Percentiles rank a stretch among this genome's conserved stretches.
These are phyloP conservation scores for Serendipita sp. DNA, from an alignment of 768 basidiomycete genomes.

Conservation along the genomic window DNA sequence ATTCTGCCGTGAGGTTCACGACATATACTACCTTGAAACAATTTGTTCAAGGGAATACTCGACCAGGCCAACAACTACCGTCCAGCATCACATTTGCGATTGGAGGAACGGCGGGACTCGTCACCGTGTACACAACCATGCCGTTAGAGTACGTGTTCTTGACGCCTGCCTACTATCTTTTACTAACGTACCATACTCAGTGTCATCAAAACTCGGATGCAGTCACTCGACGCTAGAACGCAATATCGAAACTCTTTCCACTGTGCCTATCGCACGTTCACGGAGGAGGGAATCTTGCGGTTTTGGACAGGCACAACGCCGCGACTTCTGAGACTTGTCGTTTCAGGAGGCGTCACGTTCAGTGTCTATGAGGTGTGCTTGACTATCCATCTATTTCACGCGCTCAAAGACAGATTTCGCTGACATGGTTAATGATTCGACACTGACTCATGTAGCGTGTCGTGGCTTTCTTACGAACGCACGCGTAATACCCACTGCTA, in stretches of 20 bases:
- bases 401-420: not conserved
- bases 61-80: conserved; percentile 74
- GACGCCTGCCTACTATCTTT: not conserved
- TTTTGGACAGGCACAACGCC: conserved; percentile 99
- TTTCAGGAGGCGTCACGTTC: conserved; percentile 19
- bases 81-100: conserved; percentile 85
- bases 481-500: not conserved
- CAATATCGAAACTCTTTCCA: conserved; percentile 93
- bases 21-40: conserved; percentile 92
- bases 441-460: not conserved
- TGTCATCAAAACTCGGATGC: conserved; percentile 97
- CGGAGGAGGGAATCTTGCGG: conserved; percentile 77
- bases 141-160: conserved; percentile 63
- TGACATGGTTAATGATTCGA: not conserved
- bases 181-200: conserved; percentile 29
- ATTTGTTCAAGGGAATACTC: conserved; percentile 68
- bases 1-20: conserved; percentile 91
- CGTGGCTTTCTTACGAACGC: not conserved
- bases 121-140: conserved; percentile 87
- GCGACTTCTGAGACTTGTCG: conserved; percentile 66
- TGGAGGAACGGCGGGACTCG: conserved; percentile 83
- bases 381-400: not conserved
- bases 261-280: conserved; percentile 86
- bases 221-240: conserved; percentile 63
- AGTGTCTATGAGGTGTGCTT: conserved; percentile 4